Evolutionary conservation across 371 early-diverging fungal genomes (phyloP).

Genomic region (Mucor sp.): DNA sequence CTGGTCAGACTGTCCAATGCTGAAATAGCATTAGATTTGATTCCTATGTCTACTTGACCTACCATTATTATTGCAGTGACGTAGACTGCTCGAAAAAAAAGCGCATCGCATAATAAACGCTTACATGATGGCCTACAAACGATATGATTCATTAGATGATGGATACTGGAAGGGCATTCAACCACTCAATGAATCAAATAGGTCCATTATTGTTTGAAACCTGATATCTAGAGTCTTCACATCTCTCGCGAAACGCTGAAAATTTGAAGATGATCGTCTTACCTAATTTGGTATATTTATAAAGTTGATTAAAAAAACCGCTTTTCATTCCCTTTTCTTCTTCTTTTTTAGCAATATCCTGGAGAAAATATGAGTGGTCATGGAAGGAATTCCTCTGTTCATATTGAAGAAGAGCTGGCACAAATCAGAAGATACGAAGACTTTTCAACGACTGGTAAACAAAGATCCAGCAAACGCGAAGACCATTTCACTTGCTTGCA

Average conservation of each 20-base stretch:
- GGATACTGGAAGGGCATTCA: no score
- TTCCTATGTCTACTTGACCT: no score
- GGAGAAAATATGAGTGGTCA: conserved; percentile 19
- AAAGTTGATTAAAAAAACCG: not conserved
- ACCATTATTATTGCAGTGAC: no score
- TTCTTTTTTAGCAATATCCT: not conserved
- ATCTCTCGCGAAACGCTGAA: not conserved
- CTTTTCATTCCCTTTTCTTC: not conserved
- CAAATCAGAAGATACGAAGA: conserved; percentile 81
- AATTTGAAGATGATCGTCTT: not conserved
- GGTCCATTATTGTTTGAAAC: conserved; percentile 15
- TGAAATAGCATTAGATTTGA: no score
- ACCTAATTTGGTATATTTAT: not conserved
- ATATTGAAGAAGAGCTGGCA: conserved; percentile 55
- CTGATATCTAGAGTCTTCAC: not conserved
- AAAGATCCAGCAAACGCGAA: not conserved
- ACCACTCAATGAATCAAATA: no score
- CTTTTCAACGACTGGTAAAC: conserved; percentile 77
- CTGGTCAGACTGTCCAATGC: no score
- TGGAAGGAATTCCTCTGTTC: conserved; percentile 27
- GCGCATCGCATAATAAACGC: no score
- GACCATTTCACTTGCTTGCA: not conserved
- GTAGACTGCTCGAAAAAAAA: no score
- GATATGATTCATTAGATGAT: no score
- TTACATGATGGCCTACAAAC: no score